Conservation (phyloP, 805 yeast species). For the Wickerhamomyces queroliae region DNA sequence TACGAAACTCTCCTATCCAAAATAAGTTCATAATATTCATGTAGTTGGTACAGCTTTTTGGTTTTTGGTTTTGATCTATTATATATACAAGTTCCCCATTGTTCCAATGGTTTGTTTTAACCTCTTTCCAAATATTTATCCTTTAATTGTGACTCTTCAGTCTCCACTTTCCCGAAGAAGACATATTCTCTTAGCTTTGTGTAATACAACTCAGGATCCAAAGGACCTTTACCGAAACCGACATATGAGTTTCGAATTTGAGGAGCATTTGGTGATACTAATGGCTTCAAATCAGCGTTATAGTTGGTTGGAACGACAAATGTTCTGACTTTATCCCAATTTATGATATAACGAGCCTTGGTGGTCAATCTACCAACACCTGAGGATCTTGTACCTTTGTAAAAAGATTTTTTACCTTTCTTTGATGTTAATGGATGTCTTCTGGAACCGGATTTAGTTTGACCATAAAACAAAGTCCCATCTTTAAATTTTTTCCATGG, state of each 20-base stretch:
- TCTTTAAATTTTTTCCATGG: slow-evolving; percentile 89
- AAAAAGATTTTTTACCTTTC: slow-evolving; percentile 89
- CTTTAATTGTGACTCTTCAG: slow-evolving; percentile 21
- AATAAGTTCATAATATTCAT: not conserved
- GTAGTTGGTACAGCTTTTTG: too few relatives aligned
- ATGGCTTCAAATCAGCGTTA: slow-evolving; percentile 54
- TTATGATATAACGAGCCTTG: slow-evolving; percentile 68
- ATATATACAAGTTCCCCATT: slow-evolving; percentile 9
- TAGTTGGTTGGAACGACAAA: slow-evolving; percentile 68
- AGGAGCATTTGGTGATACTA: slow-evolving; percentile 72
- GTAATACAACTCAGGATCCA: slow-evolving; percentile 68
- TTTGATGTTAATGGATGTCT: slow-evolving; percentile 83
- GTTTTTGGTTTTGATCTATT: too few relatives aligned
- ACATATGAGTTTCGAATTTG: slow-evolving; percentile 58
- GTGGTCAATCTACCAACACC: slow-evolving; percentile 82
- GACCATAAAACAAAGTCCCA: slow-evolving; percentile 81
- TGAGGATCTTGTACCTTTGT: slow-evolving; percentile 94
- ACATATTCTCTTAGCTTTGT: slow-evolving; percentile 71
- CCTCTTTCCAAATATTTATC: slow-evolving; percentile 26
- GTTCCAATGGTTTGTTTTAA: slow-evolving; percentile 5
- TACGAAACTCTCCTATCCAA: not conserved
- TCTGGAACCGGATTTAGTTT: slow-evolving; percentile 71
- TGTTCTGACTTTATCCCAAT: slow-evolving; percentile 85
- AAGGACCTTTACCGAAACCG: slow-evolving; percentile 68
- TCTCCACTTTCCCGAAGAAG: slow-evolving; percentile 57